phyloP scores from a whole-genome alignment of 441 rosid genomes.

The Syzygium malaccense region DNA sequence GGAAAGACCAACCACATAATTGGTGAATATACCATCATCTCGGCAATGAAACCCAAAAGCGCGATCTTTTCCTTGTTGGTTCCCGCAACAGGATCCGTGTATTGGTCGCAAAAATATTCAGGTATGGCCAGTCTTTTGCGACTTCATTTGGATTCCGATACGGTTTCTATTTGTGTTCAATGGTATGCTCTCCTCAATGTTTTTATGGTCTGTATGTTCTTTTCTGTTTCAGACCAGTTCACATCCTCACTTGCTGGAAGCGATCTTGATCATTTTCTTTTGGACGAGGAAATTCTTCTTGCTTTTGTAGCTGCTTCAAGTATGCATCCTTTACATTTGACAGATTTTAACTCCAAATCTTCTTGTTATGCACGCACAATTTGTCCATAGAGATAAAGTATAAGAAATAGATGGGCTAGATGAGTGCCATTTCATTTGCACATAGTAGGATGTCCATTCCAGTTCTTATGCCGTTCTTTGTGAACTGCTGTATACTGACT shows the following conservation, averaged over 20 bases:
- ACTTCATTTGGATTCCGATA: background rate
- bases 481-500: background rate
- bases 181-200: background rate
- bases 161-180: background rate
- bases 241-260: constrained; percentile 29
- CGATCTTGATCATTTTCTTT: constrained; percentile 48
- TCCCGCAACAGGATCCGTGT: constrained; percentile 57
- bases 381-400: background rate
- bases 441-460: constrained; percentile 7
- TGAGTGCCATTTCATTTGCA: background rate
- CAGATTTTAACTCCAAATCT: background rate
- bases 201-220: background rate
- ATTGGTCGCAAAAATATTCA: constrained; percentile 73
- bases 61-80: constrained; percentile 52
- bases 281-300: constrained; percentile 70
- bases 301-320: constrained; percentile 70
- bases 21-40: constrained; percentile 32
- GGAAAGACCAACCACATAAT: constrained; percentile 30
- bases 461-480: background rate
- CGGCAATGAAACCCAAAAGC: constrained; percentile 55
- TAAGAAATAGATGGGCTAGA: background rate
- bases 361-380: background rate
- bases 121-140: constrained; percentile 24
- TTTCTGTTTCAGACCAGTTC: constrained; percentile 36
- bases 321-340: background rate